phyloP scores from a whole-genome alignment of 192 early-diverging fungal genomes.

The Ambispora gerdemannii region DNA sequence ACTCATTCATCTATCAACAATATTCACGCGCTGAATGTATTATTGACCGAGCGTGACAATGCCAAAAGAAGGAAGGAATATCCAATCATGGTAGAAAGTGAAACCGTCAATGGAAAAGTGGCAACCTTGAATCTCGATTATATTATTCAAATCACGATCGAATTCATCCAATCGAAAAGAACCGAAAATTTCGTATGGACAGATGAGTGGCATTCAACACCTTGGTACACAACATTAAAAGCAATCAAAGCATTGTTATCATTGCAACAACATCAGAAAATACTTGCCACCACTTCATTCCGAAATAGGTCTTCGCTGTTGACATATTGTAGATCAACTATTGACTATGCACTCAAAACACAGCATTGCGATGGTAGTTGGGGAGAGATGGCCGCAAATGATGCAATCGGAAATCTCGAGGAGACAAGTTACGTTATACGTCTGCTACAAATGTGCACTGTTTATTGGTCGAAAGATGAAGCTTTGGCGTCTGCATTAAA shows the following conservation, averaged over 20 bases:
- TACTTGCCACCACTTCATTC: not conserved
- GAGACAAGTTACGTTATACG: constrained; percentile 24
- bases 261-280: not conserved
- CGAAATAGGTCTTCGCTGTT: not conserved
- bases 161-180: not conserved
- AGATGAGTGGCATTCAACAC: not conserved
- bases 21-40: not conserved
- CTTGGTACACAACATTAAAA: constrained; percentile 9
- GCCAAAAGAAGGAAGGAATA: not conserved
- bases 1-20: not conserved
- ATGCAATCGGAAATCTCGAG: not conserved
- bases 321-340: not conserved
- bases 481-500: not conserved
- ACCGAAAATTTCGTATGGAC: not conserved
- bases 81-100: not conserved
- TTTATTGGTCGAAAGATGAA: not conserved
- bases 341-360: constrained; percentile 3
- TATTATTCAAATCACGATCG: not conserved
- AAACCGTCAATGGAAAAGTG: not conserved
- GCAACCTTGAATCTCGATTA: not conserved
- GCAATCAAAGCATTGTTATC: not conserved
- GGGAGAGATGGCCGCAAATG: constrained; percentile 7
- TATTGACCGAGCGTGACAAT: not conserved
- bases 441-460: not conserved
- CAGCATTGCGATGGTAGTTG: constrained; percentile 27